Evolutionary conservation across 2,329 filamentous ascomycete species (phyloP).

Genomic region (Chaetomium sp.): DNA sequence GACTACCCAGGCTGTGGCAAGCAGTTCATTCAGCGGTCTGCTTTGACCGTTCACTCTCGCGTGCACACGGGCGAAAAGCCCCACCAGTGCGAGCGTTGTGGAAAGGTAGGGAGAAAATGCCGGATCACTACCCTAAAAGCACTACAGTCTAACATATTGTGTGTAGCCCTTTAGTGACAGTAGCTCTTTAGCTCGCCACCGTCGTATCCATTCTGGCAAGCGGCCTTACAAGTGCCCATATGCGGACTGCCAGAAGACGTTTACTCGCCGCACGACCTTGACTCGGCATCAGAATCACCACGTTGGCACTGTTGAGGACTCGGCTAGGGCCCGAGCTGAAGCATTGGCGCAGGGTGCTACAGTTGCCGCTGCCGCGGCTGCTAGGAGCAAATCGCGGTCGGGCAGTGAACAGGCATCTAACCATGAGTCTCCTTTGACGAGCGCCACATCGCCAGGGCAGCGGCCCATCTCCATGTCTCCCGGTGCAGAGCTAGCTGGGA

Average conservation of each 20-base stretch:
- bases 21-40: constrained; percentile 94
- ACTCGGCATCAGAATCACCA: constrained; percentile 96
- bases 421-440: constrained; percentile 66
- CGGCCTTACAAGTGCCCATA: constrained; percentile 96
- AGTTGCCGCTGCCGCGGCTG: constrained; percentile 29
- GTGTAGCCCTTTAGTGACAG: constrained; percentile 88
- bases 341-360: constrained; percentile 57
- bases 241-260: constrained; percentile 96
- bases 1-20: constrained; percentile 85
- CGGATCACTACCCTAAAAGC: fast-evolving
- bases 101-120: constrained; percentile 61
- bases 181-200: constrained; percentile 85
- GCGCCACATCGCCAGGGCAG: constrained; percentile 79
- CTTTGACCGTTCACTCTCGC: constrained; percentile 87
- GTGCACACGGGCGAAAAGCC: constrained; percentile 98
- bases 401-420: constrained; percentile 66
- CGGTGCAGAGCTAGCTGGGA: constrained; percentile 62
- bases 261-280: constrained; percentile 88
- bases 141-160: constrained; percentile 8
- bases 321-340: constrained; percentile 79
- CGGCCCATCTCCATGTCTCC: constrained; percentile 75
- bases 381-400: constrained; percentile 45
- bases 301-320: constrained; percentile 90
- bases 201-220: constrained; percentile 91
- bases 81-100: constrained; percentile 93